phyloP scores from a whole-genome alignment of 805 yeast species.

The Ogataea pignaliae region DNA sequence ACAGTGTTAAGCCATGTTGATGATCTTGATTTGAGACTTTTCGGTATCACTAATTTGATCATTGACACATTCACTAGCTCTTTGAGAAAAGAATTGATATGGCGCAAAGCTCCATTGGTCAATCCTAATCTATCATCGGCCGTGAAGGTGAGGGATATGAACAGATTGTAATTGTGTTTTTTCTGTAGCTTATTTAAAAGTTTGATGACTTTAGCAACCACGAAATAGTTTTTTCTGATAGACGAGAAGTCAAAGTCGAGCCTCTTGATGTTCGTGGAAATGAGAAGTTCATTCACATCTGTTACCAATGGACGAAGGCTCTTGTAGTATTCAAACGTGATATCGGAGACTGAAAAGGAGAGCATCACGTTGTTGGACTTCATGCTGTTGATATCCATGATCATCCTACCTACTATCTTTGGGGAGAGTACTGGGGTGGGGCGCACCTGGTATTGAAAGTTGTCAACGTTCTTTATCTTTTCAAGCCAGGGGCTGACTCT shows the following conservation, averaged over 20 bases:
- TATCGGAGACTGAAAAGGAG: neutral
- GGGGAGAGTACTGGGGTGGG: neutral
- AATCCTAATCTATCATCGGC: neutral
- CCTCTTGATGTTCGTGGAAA: neutral
- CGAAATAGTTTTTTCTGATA: neutral
- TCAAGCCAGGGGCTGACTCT: neutral
- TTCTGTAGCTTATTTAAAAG: conserved; percentile 1
- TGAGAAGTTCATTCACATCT: neutral
- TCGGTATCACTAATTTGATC: conserved; percentile 1
- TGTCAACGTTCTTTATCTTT: neutral
- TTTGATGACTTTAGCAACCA: neutral
- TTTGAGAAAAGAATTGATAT: neutral
- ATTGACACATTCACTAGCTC: conserved; percentile 2
- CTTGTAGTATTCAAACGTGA: neutral
- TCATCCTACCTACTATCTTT: neutral
- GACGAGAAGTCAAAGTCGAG: conserved; percentile 1
- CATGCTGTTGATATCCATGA: neutral
- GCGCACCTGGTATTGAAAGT: neutral
- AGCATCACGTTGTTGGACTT: neutral
- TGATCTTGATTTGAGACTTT: neutral
- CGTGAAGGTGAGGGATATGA: conserved; percentile 1
- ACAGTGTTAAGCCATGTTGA: neutral
- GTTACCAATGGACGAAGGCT: neutral
- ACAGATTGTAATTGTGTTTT: neutral
- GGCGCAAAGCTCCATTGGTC: neutral